These are phyloP conservation scores for Lotmaria passim DNA, from an alignment of 208 protist species.

Conservation along the genomic window DNA sequence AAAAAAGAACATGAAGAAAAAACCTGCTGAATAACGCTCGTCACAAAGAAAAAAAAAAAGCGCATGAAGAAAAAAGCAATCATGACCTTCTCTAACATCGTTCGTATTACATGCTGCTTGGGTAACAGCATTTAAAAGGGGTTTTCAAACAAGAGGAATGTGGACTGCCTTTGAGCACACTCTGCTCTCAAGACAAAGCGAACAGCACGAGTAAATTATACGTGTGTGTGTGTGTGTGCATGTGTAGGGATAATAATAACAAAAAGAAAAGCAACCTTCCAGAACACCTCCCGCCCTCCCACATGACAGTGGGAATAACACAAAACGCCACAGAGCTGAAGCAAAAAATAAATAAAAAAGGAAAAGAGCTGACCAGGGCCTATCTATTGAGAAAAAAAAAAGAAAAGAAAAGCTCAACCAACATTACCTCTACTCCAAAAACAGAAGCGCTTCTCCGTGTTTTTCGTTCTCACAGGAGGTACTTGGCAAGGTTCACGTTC, in stretches of 20 bases:
- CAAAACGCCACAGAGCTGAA: not conserved
- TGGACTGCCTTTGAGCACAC: no score
- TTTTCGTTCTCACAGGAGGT: constrained; percentile 87
- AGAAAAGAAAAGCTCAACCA: not conserved
- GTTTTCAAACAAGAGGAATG: no score
- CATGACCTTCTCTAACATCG: no score
- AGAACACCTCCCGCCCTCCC: not conserved
- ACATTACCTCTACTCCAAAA: not conserved
- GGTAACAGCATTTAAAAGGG: no score
- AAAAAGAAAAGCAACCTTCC: not conserved
- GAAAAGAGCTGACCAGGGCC: not conserved
- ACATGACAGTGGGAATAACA: not conserved
- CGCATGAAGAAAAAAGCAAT: no score
- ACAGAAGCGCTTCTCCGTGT: no score
- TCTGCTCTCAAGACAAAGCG: no score
- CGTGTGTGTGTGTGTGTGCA: not conserved
- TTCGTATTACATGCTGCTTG: no score
- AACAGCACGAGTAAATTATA: not conserved
- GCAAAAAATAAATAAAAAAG: constrained; percentile 13
- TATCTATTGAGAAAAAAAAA: constrained; percentile 18
- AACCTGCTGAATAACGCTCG: no score
- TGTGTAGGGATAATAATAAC: not conserved
- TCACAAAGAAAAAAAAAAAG: no score
- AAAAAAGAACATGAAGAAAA: no score
- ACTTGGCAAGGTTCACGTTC: constrained; percentile 91